Conservation (phyloP, 805 yeast species). For the Maudiozyma serrabonitensis region DNA sequence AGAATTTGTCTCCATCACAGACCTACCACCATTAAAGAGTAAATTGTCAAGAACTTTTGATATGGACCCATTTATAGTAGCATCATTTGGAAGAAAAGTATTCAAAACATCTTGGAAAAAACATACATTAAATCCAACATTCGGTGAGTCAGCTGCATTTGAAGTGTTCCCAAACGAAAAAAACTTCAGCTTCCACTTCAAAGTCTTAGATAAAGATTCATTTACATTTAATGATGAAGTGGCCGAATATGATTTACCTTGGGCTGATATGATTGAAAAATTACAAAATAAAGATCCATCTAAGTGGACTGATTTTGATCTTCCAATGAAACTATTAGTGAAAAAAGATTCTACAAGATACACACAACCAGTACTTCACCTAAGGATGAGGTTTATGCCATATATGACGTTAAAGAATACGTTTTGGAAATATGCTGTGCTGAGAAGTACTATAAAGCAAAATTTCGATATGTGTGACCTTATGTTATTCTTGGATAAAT, state of each 20-base stretch:
- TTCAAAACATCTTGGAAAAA: conserved; percentile 77
- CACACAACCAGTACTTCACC: conserved; percentile 40
- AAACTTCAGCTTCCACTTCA: conserved; percentile 55
- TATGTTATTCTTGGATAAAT: conserved; percentile 45
- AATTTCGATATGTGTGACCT: conserved; percentile 43
- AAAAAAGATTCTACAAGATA: background rate
- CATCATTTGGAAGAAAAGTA: conserved; percentile 80
- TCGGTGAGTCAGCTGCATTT: conserved; percentile 70
- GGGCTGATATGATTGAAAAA: conserved; percentile 35
- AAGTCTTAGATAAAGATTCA: conserved; percentile 75
- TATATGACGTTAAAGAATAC: conserved; percentile 54
- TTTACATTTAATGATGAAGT: conserved; percentile 78
- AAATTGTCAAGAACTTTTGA: conserved; percentile 59
- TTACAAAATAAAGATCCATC: conserved; percentile 18
- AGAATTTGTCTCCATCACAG: conserved; percentile 64
- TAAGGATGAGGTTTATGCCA: conserved; percentile 57
- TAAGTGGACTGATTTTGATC: conserved; percentile 22
- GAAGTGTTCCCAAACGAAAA: conserved; percentile 62
- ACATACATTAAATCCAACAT: conserved; percentile 75
- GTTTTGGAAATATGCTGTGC: conserved; percentile 57
- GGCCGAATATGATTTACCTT: conserved; percentile 51
- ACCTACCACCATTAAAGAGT: conserved; percentile 68
- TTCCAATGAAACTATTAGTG: conserved; percentile 30
- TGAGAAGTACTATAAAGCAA: conserved; percentile 36
- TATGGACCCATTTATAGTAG: conserved; percentile 94